A percentile compares a stretch with the other conserved stretches of the same genome.
These are phyloP conservation scores for Lepidium aucheri DNA, from an alignment of 345 rosid species.

Conservation along the genomic window DNA sequence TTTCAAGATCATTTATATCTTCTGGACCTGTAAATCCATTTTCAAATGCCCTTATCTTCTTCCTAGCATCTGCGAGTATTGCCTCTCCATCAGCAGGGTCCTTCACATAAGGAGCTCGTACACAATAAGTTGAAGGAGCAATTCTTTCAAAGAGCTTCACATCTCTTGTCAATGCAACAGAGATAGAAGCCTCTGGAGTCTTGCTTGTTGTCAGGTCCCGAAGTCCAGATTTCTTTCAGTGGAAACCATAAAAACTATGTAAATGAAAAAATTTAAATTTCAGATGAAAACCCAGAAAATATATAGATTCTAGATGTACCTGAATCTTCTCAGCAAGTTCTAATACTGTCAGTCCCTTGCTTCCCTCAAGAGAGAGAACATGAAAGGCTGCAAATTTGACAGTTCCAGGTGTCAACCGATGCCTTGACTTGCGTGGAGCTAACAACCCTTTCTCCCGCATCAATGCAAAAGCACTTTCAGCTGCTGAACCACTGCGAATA, in stretches of 20 bases:
- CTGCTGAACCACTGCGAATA: conserved; percentile 93
- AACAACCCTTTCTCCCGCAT: conserved; percentile 95
- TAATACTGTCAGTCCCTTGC: conserved; percentile 83
- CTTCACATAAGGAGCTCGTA: conserved; percentile 84
- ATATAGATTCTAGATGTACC: conserved; percentile 35
- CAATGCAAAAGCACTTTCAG: conserved; percentile 79
- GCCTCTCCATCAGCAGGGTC: conserved; percentile 93
- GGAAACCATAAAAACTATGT: conserved; percentile 11
- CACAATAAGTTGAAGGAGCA: conserved; percentile 98
- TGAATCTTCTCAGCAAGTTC: conserved; percentile 99
- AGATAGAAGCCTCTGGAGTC: conserved; percentile 99
- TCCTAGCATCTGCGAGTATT: conserved; percentile 82
- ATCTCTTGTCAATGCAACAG: conserved; percentile 99
- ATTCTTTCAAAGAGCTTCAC: conserved; percentile 97
- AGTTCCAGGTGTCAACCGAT: conserved; percentile 98
- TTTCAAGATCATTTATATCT: conserved; percentile 81
- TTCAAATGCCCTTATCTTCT: conserved; percentile 84
- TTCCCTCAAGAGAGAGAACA: conserved; percentile 95
- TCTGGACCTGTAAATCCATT: conserved; percentile 80
- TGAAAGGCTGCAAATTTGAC: conserved; percentile 99
- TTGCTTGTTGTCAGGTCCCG: conserved; percentile 94
- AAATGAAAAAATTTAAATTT: not conserved
- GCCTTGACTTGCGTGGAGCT: conserved; percentile 88
- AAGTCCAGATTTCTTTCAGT: conserved; percentile 84
- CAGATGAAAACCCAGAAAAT: not conserved